These are phyloP conservation scores for Closterium sp. DNA, from an alignment of 139 green algal species.

Conservation along the genomic window DNA sequence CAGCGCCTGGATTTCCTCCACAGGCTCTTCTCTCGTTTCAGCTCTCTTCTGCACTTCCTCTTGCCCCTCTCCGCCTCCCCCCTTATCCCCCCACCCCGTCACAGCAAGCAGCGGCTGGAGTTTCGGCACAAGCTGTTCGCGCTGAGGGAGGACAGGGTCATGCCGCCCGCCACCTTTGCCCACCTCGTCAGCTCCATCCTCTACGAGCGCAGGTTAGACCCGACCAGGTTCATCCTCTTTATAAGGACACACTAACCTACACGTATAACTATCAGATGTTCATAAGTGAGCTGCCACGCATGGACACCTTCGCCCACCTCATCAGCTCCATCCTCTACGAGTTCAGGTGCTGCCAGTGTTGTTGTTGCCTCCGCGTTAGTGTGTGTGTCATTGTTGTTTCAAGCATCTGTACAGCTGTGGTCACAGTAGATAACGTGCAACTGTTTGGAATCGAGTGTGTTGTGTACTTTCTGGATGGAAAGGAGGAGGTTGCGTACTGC, in stretches of 20 bases:
- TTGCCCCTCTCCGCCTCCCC: neutral
- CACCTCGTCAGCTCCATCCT: slow-evolving; percentile 58
- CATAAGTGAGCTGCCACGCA: neutral
- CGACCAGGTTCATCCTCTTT: too few species aligned
- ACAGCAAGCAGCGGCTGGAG: slow-evolving; percentile 66
- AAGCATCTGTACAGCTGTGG: too few species aligned
- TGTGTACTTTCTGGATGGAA: too few species aligned
- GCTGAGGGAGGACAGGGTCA: slow-evolving; percentile 93
- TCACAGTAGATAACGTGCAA: too few species aligned
- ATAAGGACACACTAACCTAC: neutral
- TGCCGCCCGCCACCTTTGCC: slow-evolving; percentile 90
- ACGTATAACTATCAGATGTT: neutral
- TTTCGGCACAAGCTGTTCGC: slow-evolving; percentile 99
- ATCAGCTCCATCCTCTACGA: slow-evolving; percentile 80
- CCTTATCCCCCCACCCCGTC: neutral
- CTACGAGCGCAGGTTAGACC: slow-evolving; percentile 71
- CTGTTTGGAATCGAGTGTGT: too few species aligned
- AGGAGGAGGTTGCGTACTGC: too few species aligned
- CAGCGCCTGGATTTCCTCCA: slow-evolving; percentile 87
- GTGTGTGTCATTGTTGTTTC: too few species aligned
- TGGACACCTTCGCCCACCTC: neutral
- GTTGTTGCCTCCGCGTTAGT: too few species aligned
- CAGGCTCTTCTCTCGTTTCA: slow-evolving; percentile 87
- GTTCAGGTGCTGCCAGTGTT: neutral
- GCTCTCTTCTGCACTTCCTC: neutral